These are phyloP conservation scores for Fusarium sp. DNA, from an alignment of 2,329 filamentous ascomycete species.

Conservation along the genomic window DNA sequence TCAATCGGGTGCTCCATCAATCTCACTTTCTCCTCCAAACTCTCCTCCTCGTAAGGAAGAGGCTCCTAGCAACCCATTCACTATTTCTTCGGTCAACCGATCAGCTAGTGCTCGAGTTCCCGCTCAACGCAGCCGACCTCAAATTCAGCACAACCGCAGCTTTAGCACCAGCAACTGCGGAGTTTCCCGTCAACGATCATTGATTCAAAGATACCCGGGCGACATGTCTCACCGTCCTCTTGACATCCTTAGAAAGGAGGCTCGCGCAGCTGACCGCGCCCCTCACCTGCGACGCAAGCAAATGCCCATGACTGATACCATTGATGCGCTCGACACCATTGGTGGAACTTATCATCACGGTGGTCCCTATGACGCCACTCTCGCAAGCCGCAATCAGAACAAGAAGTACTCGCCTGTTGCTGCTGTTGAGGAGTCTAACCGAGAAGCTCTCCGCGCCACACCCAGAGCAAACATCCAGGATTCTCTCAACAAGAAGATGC, in stretches of 20 bases:
- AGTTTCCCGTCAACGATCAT: slow-evolving; percentile 32
- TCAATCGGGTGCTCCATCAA: slow-evolving; percentile 22
- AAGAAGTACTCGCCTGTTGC: slow-evolving; percentile 76
- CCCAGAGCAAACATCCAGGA: slow-evolving; percentile 82
- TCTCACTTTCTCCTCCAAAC: slow-evolving; percentile 33
- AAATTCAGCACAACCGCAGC: slow-evolving; percentile 39
- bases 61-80: slow-evolving; percentile 38
- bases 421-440: slow-evolving; percentile 78
- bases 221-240: slow-evolving; percentile 75
- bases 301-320: slow-evolving; percentile 77
- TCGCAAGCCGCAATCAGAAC: slow-evolving; percentile 77
- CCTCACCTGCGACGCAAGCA: slow-evolving; percentile 75
- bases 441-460: slow-evolving; percentile 82
- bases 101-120: slow-evolving; percentile 44
- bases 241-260: slow-evolving; percentile 72
- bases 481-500: slow-evolving; percentile 77
- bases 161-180: slow-evolving; percentile 34
- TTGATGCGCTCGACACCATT: slow-evolving; percentile 82
- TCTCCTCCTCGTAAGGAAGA: slow-evolving; percentile 32
- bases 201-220: slow-evolving; percentile 65
- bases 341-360: slow-evolving; percentile 84
- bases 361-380: slow-evolving; percentile 88
- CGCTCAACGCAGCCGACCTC: slow-evolving; percentile 16
- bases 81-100: slow-evolving; percentile 51
- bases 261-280: slow-evolving; percentile 73